These are phyloP conservation scores for Anastatica hierochuntica DNA, from an alignment of 345 rosid genomes.

Conservation along the genomic window DNA sequence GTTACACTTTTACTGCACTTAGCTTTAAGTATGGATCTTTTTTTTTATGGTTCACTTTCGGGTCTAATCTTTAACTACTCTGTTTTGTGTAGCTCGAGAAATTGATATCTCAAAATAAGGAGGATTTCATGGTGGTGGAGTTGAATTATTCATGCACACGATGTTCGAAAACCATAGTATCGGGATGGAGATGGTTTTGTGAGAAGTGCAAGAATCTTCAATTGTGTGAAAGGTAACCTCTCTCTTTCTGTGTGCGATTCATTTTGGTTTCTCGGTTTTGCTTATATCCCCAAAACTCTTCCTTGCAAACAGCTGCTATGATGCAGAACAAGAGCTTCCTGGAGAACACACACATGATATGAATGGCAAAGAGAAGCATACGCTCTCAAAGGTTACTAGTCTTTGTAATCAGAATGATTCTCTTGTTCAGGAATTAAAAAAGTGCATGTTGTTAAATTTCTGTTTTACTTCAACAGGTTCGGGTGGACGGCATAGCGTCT, in stretches of 20 bases:
- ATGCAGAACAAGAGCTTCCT: conserved; percentile 18
- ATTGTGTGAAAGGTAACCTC: conserved; percentile 48
- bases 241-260: background rate
- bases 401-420: background rate
- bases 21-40: too few species aligned
- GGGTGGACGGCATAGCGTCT: conserved; percentile 30
- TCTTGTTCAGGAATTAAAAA: background rate
- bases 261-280: background rate
- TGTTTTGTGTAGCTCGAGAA: conserved; percentile 38
- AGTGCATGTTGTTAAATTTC: background rate
- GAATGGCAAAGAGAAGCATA: conserved; percentile 37
- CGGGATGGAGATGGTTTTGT: conserved; percentile 51
- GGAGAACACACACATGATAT: conserved; percentile 22
- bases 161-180: conserved; percentile 38
- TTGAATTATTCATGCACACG: conserved; percentile 44
- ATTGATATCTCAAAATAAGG: conserved; percentile 35
- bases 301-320: conserved; percentile 41
- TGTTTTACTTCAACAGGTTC: conserved; percentile 27
- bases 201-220: conserved; percentile 50
- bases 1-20: too few species aligned
- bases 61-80: background rate
- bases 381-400: conserved; percentile 37
- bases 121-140: conserved; percentile 48
- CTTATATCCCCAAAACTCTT: background rate
- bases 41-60: too few species aligned